Evolutionary conservation across 2,329 filamentous ascomycete species (phyloP), one percentile per base, ranked within the genome.

Genomic region (Aspergillus carbonarius): DNA sequence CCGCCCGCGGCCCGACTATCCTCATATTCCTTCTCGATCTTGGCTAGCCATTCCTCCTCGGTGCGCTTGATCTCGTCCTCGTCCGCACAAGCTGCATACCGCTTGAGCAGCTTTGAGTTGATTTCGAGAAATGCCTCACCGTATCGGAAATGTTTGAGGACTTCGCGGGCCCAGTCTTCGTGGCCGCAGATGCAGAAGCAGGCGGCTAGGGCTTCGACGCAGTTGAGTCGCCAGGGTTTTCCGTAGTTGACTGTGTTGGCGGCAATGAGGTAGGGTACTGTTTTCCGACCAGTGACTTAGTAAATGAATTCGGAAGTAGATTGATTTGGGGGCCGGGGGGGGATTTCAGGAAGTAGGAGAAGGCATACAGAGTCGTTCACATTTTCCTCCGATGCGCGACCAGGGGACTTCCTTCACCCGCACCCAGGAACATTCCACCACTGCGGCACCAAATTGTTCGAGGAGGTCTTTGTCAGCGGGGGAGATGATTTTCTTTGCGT

Each of bases 201-300:
- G 3, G 95, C 93, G 0, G 92, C 95, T 48, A 99, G 81, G 4
- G 95, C 95, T 79, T 99, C 95, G 30, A 92, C 95, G 69, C 95
- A 99, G 76, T 99, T 99, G 62, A 99, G 76, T 55, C 93, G 83
- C 91, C 93, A 97, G 5, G 95, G 95, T 70, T 91, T 91, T 60
- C 95, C 95, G 77, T 99, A 99, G 78, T 99, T 99, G 71, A 97
- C 95, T 1, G 90, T 89, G 74, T 99, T 99, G 49, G 95, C 95
- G 5, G 95, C 95, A 51, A 99, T 93, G 7, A 99, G 87, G 74
- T 99, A 99, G 0, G 95, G 95, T 57, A 99, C 79, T 79, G 55
- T 32, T 37, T 10, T 8, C 23, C 7, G n/a, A 3, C 10, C 39
- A n/a, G 3, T 42, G 18, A 17, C n/a, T 50, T 34, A 34, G 17